Evolutionary conservation across 495 filamentous ascomycete genomes (phyloP).

Genomic region (Tuber umbilicatum): DNA sequence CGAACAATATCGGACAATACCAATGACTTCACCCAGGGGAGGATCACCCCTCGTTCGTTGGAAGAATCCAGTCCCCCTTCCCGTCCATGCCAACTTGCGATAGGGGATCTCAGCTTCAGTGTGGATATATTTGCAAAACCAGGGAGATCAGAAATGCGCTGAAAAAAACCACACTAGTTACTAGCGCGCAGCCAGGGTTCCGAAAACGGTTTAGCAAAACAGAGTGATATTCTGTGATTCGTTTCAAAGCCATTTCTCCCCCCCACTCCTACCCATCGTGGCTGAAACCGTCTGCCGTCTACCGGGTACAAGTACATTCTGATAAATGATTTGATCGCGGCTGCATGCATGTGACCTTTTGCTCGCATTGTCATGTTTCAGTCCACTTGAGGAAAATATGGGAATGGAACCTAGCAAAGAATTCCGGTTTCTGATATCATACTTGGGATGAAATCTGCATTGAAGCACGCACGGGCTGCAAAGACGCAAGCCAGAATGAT

Average conservation of each 20-base stretch:
- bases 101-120: not conserved
- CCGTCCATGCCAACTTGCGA: not conserved
- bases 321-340: not conserved
- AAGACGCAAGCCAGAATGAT: too few species aligned
- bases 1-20: not conserved
- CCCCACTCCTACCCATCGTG: not conserved
- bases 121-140: too few species aligned
- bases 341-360: not conserved
- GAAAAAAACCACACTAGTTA: not conserved
- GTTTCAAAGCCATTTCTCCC: not conserved
- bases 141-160: not conserved
- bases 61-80: not conserved
- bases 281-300: not conserved
- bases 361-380: not conserved
- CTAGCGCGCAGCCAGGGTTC: not conserved
- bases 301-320: not conserved
- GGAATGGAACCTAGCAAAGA: not conserved
- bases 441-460: too few species aligned
- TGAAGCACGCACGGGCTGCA: too few species aligned
- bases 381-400: not conserved
- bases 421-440: too few species aligned
- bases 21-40: not conserved
- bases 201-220: not conserved
- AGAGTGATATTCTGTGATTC: not conserved
- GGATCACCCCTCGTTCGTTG: not conserved